A percentile compares a stretch with the other conserved stretches of the same genome.
Evolutionary conservation across 768 basidiomycete genomes (phyloP).

Genomic region (Gyrodon lividus): DNA sequence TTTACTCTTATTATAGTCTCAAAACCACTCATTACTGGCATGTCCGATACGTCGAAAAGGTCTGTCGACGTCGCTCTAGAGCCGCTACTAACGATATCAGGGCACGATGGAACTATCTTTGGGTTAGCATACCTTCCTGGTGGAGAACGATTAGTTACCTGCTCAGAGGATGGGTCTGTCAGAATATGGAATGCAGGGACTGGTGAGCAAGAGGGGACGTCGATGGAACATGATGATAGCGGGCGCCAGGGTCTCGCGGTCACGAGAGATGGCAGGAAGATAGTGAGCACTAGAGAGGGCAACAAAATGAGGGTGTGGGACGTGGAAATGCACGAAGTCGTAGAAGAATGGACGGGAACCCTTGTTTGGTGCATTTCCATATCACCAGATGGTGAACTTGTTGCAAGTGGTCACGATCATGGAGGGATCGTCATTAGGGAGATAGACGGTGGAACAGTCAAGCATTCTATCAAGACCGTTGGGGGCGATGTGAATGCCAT

Average conservation of each 20-base stretch:
- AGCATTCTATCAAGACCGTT: background rate
- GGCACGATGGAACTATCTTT: background rate
- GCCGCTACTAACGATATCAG: background rate
- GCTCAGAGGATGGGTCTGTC: background rate
- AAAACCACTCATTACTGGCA: no score
- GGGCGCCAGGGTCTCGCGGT: background rate
- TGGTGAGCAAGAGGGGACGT: background rate
- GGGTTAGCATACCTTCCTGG: background rate
- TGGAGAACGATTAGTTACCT: background rate
- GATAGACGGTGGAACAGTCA: background rate
- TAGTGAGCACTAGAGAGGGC: background rate
- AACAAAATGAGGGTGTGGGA: background rate
- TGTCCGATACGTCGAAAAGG: background rate
- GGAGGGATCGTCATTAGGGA: background rate
- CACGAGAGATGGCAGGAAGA: background rate
- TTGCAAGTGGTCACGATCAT: background rate
- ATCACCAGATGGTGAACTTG: background rate
- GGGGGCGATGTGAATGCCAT: background rate
- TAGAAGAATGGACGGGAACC: background rate
- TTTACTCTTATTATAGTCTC: no score
- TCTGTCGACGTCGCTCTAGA: background rate
- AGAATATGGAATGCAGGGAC: background rate
- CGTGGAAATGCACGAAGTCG: background rate
- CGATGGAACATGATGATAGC: background rate
- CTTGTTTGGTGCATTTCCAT: background rate